Base-by-base conservation (phyloP, 1,139 yeast species). In the Hansenula lynferdii region DNA sequence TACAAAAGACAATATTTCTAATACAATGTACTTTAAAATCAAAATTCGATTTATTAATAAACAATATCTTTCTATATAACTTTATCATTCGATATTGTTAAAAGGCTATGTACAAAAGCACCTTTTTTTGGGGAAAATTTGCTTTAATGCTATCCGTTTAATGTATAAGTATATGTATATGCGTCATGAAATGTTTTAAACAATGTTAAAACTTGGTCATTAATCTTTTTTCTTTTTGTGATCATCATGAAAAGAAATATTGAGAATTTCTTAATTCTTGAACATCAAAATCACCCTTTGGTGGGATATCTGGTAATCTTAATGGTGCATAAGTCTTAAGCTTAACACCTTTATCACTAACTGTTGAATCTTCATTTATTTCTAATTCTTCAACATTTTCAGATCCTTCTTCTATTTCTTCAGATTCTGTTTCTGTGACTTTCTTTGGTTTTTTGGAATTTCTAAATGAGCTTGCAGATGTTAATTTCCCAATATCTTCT, bases 281-380 rank as follows among this genome's bases (percentile, higher is more conserved):
- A 31, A 92, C 95, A 56, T 90, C 95, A 55, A 90, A 86, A 24
- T 79, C 80, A 34, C 97, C 98, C 61, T 77, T 84, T 38, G 72
- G 65, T 12, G 97, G 97, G 31, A 89, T 76, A 0, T 69, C 72
- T 0, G 96, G 95, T 50, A 90, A 71, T 37, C 61, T 64, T 48
- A 90, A 67, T 16, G 95, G 96, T 9, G 77, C 79, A 34, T 77
- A 51, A 11, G 69, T 62, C 25, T 54, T 54, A 20, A 59, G 42
- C 37, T 61, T 38, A 30, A 47, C 55, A 22, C 60, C 29, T 5
- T 8, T 17, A 4, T 16, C 10, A 8, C 17, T 49, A 18, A 64
- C 56, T 28, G 24, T 10, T 24, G 12, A 6, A 12, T 24, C 22
- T 20, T 20, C 22, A 20, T 28, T 30, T 30, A 32, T 31, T 8